Evolutionary conservation across 1,284 basidiomycete species (phyloP), one percentile per base, ranked within the genome.

Genomic region (Trichosporon faecale): DNA sequence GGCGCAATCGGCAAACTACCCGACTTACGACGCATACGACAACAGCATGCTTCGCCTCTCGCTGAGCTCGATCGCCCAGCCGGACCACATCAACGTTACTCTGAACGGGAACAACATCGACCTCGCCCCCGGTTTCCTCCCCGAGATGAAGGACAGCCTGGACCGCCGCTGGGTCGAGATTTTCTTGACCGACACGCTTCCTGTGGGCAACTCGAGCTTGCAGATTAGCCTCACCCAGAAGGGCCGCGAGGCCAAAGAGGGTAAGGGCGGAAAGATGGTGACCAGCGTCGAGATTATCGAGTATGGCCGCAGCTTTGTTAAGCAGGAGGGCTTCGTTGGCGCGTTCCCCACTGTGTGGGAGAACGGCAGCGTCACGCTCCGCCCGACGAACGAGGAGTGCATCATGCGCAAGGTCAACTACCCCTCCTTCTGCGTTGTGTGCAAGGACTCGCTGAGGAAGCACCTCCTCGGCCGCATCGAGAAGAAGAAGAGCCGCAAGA

Each of bases 251-350:
- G 89, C 88, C 7, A 60, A 69, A 46, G 83, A 82, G 11, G 91
- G 90, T 7, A 90, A 92, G 66, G 80, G 81, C 2, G 81, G 80
- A 12, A 81, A 81, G 75, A 81, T 84, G 81, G 81, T 94, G 23
- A 91, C 91, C 74, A 92, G 89, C 73, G 85, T 89, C 1, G 91
- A 94, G 79, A 83, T 92, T 4, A 81, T 93, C 8, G 92, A 94
- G 79, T 93, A 90, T 76, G 92, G 91, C 0, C 83, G 85, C 60
- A 85, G 86, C 57, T 93, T 92, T 78, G 85, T 89, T 63, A 79
- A 84, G 2, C 82, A 84, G 1, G 84, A 85, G 5, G 91, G 89
- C 0, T 85, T 89, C 76, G 89, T 92, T 72, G 87, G 91, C 65
- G 85, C 91, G 14, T 94, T 88, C 79, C 91, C 91, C 6, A 93